Evolutionary conservation across 2,329 filamentous ascomycete genomes (phyloP).

Genomic region (Calonectria pseudoreteaudii): DNA sequence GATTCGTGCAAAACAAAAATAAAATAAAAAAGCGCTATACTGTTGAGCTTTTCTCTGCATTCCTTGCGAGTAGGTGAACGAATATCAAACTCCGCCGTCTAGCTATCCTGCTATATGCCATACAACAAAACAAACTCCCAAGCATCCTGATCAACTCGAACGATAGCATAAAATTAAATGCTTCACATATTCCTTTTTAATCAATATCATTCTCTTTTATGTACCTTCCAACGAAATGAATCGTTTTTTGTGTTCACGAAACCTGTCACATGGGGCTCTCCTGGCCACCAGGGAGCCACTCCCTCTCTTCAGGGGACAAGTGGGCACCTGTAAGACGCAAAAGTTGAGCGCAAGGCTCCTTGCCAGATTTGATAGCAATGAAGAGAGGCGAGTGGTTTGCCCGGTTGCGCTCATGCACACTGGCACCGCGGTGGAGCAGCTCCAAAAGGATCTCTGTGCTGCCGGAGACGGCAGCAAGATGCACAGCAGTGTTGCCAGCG

Average conservation of each 20-base stretch:
- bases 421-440: constrained; percentile 71
- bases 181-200: not conserved
- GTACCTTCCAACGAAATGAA: not conserved
- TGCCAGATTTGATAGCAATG: constrained; percentile 69
- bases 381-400: constrained; percentile 76
- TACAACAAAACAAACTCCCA: constrained; percentile 2
- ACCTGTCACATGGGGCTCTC: constrained; percentile 15
- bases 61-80: not conserved
- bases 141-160: not conserved
- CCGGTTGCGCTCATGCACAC: constrained; percentile 73
- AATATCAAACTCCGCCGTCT: not conserved
- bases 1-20: not conserved
- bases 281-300: constrained; percentile 40
- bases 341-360: constrained; percentile 63
- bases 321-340: constrained; percentile 70
- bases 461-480: constrained; percentile 68
- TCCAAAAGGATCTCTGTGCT: constrained; percentile 67
- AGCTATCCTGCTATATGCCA: constrained; percentile 3
- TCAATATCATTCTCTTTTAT: not conserved
- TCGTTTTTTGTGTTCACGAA: not conserved
- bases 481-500: constrained; percentile 79
- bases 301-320: constrained; percentile 59
- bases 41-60: not conserved
- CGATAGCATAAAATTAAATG: not conserved
- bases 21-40: not conserved